Percentiles rank a stretch among this genome's conserved stretches.
phyloP scores from a whole-genome alignment of 257 asterid genomes.

The Rhazya stricta region DNA sequence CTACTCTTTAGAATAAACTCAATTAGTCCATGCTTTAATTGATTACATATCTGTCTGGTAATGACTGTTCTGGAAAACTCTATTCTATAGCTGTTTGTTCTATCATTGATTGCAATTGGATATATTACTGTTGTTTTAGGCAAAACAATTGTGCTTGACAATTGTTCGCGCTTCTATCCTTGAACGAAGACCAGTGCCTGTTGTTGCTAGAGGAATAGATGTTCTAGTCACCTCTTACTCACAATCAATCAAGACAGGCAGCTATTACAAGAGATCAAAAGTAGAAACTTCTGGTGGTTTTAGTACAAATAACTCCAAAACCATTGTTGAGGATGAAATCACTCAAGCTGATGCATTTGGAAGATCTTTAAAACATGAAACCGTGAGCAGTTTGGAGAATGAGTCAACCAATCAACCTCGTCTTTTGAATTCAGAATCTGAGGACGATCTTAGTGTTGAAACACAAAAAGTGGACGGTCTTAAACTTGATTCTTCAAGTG shows the following conservation, averaged over 20 bases:
- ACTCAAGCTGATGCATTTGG: slow-evolving; percentile 35
- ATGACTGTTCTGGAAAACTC: neutral
- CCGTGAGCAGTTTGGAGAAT: slow-evolving; percentile 28
- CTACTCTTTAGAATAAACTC: too few species aligned
- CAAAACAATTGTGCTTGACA: slow-evolving; percentile 69
- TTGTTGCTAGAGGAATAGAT: slow-evolving; percentile 63
- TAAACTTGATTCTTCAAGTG: slow-evolving; percentile 34
- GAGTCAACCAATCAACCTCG: slow-evolving; percentile 33
- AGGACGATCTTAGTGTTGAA: slow-evolving; percentile 33
- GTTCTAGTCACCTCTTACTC: slow-evolving; percentile 45
- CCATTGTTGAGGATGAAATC: slow-evolving; percentile 31
- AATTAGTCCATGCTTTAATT: neutral
- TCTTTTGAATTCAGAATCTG: slow-evolving; percentile 48
- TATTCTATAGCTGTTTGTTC: neutral
- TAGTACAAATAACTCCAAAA: slow-evolving; percentile 29
- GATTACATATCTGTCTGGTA: neutral
- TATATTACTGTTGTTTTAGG: slow-evolving; percentile 44
- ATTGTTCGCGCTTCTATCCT: slow-evolving; percentile 59
- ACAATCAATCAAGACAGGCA: slow-evolving; percentile 66
- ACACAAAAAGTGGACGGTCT: slow-evolving; percentile 21
- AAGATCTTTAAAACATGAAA: slow-evolving; percentile 35
- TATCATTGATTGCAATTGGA: neutral
- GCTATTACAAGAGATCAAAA: slow-evolving; percentile 45
- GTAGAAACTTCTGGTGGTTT: slow-evolving; percentile 51
- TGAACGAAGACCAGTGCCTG: slow-evolving; percentile 74